These are phyloP conservation scores for Endoconidiophora polonica DNA, from an alignment of 2,329 filamentous ascomycete species.

Conservation along the genomic window DNA sequence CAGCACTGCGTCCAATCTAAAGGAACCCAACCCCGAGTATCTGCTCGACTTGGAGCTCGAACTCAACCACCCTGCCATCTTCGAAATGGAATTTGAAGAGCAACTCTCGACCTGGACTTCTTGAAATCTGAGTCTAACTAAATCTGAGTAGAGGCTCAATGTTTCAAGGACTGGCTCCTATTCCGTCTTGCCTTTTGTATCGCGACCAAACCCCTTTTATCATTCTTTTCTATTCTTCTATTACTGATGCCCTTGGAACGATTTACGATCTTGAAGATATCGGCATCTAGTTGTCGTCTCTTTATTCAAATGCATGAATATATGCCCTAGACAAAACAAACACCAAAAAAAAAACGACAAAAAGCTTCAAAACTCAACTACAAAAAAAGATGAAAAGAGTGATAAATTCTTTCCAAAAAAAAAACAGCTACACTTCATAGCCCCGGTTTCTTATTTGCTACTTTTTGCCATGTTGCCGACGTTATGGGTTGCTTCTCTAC, in stretches of 20 bases:
- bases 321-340: not conserved
- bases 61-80: not conserved
- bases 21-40: not conserved
- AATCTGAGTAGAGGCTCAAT: constrained; percentile 1
- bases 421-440: not conserved
- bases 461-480: not conserved
- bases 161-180: not conserved
- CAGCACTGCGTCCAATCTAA: not conserved
- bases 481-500: not conserved
- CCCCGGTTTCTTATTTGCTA: not conserved
- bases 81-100: not conserved
- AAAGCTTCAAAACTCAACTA: not conserved
- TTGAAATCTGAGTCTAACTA: not conserved
- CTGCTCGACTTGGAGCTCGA: not conserved
- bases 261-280: constrained; percentile 1
- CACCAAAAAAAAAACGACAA: constrained; percentile 7
- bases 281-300: not conserved
- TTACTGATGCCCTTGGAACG: constrained; percentile 5
- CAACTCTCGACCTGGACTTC: not conserved
- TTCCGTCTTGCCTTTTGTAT: not conserved
- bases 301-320: not conserved
- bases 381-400: constrained; percentile 8
- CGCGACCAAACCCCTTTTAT: not conserved
- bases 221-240: not conserved
- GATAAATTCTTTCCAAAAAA: constrained; percentile 7